phyloP scores from a whole-genome alignment of 73 alveolate genomes.

The Loxodes magnus region DNA sequence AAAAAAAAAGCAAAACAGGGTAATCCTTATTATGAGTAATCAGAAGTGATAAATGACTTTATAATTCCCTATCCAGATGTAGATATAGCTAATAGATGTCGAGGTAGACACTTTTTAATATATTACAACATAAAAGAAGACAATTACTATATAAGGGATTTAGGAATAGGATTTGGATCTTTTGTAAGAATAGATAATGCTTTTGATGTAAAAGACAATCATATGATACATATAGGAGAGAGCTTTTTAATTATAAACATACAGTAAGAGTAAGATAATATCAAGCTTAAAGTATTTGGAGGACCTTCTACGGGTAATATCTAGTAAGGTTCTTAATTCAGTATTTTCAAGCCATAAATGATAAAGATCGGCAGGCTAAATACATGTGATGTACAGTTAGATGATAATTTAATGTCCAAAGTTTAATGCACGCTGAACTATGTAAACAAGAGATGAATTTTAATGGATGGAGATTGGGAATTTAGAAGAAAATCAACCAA shows the following conservation, averaged over 20 bases:
- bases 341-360: background rate
- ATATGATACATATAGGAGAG: slow-evolving; percentile 64
- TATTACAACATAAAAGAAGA: slow-evolving; percentile 38
- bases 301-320: slow-evolving; percentile 23
- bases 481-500: slow-evolving; percentile 47
- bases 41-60: slow-evolving; percentile 30
- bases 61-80: slow-evolving; percentile 28
- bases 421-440: slow-evolving; percentile 48
- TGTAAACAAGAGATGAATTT: slow-evolving; percentile 33
- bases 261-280: slow-evolving; percentile 22
- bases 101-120: slow-evolving; percentile 64
- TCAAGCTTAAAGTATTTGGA: slow-evolving; percentile 23
- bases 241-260: slow-evolving; percentile 59
- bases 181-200: slow-evolving; percentile 52
- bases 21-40: slow-evolving; percentile 17
- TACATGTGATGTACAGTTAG: slow-evolving; percentile 49
- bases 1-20: slow-evolving; percentile 31
- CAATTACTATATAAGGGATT: slow-evolving; percentile 55
- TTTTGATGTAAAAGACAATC: slow-evolving; percentile 48
- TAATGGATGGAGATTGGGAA: slow-evolving; percentile 48
- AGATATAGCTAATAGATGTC: slow-evolving; percentile 23
- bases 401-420: slow-evolving; percentile 55
- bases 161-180: slow-evolving; percentile 76
- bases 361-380: slow-evolving; percentile 34
- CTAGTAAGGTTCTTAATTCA: slow-evolving; percentile 24